These are phyloP conservation scores for Diphasiastrum complanatum DNA, from an alignment of 83 land plant species.

Conservation along the genomic window DNA sequence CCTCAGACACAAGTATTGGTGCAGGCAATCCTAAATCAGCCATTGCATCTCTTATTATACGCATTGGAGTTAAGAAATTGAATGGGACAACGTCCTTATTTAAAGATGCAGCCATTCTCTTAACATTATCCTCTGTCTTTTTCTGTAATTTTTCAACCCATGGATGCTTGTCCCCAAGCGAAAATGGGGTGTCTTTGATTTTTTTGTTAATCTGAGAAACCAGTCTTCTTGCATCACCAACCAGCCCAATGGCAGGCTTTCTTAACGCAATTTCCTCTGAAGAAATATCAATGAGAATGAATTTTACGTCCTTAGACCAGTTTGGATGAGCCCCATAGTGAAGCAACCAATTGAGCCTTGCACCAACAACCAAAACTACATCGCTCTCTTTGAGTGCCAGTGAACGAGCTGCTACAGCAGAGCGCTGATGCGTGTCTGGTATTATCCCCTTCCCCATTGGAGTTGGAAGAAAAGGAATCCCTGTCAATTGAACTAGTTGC, in stretches of 20 bases:
- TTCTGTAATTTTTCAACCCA: slow-evolving; percentile 65
- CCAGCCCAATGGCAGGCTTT: slow-evolving; percentile 63
- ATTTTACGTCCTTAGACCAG: slow-evolving; percentile 85
- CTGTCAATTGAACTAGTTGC: slow-evolving; percentile 53
- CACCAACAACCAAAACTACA: slow-evolving; percentile 86
- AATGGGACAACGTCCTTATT: slow-evolving; percentile 81
- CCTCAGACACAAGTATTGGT: slow-evolving; percentile 89
- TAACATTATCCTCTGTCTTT: slow-evolving; percentile 67
- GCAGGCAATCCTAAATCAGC: slow-evolving; percentile 63
- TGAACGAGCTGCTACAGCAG: slow-evolving; percentile 85
- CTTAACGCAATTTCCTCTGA: slow-evolving; percentile 75
- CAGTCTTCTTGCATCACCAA: slow-evolving; percentile 76
- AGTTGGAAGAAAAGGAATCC: slow-evolving; percentile 90
- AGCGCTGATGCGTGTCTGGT: slow-evolving; percentile 69
- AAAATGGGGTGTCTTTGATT: slow-evolving; percentile 80
- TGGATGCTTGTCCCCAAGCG: slow-evolving; percentile 63
- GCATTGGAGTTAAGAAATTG: slow-evolving; percentile 87
- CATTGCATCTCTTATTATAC: slow-evolving; percentile 84
- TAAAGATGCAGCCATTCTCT: slow-evolving; percentile 63
- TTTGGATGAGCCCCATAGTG: slow-evolving; percentile 89
- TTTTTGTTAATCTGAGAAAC: slow-evolving; percentile 45
- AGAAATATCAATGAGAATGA: slow-evolving; percentile 67
- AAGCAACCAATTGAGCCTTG: slow-evolving; percentile 88
- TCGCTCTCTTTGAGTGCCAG: slow-evolving; percentile 78
- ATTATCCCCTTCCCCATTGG: slow-evolving; percentile 97